Evolutionary conservation across 441 rosid species (phyloP).

Genomic region (Lepidium campestre): DNA sequence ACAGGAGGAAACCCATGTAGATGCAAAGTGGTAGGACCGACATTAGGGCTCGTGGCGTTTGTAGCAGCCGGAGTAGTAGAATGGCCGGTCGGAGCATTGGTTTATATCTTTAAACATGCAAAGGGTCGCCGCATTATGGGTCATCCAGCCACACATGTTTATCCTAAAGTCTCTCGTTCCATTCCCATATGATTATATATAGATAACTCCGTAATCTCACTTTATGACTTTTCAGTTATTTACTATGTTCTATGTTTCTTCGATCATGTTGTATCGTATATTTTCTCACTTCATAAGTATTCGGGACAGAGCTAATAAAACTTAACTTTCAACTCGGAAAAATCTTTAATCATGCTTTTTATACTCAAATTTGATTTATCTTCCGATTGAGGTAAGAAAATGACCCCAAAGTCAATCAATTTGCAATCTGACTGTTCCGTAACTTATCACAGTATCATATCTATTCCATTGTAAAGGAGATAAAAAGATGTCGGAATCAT

Average conservation of each 20-base stretch:
- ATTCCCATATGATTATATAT: conserved; percentile 51
- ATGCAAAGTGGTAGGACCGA: conserved; percentile 76
- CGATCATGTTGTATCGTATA: not conserved
- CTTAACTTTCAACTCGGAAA: not conserved
- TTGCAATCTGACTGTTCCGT: not conserved
- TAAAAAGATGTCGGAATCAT: not conserved
- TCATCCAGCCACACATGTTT: conserved; percentile 66
- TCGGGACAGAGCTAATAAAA: not conserved
- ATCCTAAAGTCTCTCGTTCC: conserved; percentile 42
- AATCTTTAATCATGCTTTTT: not conserved
- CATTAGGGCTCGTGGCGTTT: conserved; percentile 69
- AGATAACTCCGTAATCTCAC: not conserved
- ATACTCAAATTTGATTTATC: too few species aligned
- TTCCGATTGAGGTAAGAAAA: not conserved
- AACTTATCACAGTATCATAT: not conserved
- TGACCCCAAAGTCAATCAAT: not conserved
- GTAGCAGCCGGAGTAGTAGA: conserved; percentile 56
- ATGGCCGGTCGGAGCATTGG: conserved; percentile 76
- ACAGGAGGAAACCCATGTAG: conserved; percentile 59
- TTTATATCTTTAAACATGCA: conserved; percentile 52
- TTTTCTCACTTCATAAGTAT: not conserved
- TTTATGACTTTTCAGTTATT: not conserved
- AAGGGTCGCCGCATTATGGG: conserved; percentile 73
- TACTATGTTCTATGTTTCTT: not conserved
- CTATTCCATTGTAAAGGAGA: not conserved